Conservation (phyloP, 129 eudicot genomes). For the Centella asiatica region DNA sequence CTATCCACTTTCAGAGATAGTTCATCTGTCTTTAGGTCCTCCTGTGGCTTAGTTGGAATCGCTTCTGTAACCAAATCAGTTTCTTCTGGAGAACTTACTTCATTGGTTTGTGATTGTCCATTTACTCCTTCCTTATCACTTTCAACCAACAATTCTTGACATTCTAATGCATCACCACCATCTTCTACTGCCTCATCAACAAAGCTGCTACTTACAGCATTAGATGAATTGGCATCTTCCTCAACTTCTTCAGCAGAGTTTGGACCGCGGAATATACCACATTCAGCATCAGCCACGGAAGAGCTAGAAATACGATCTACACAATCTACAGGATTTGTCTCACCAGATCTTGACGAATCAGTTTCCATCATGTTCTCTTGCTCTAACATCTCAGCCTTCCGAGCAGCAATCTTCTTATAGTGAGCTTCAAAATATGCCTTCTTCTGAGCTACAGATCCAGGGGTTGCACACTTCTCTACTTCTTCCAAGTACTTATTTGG, state of each 20-base stretch:
- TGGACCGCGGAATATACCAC: constrained; percentile 2
- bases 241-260: constrained; percentile 14
- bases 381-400: constrained; percentile 56
- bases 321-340: constrained; percentile 14
- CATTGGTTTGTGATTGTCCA: constrained; percentile 11
- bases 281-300: constrained; percentile 1
- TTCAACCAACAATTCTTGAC: constrained; percentile 6
- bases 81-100: constrained; percentile 16
- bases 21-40: not conserved
- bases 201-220: constrained; percentile 8
- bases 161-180: not conserved
- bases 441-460: constrained; percentile 97
- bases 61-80: constrained; percentile 23
- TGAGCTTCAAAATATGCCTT: constrained; percentile 95
- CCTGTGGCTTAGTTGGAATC: constrained; percentile 11
- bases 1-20: constrained; percentile 3
- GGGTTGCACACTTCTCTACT: constrained; percentile 70
- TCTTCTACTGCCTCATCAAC: constrained; percentile 8
- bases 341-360: constrained; percentile 25
- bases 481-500: constrained; percentile 87
- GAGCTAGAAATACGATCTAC: constrained; percentile 17
- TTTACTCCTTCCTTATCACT: constrained; percentile 21
- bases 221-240: constrained; percentile 4
- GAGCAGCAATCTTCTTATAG: constrained; percentile 78
- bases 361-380: constrained; percentile 31